Percentiles rank a stretch among this genome's conserved stretches.
Conservation (phyloP, 345 rosid genomes). For the Sapria himalayana region DNA sequence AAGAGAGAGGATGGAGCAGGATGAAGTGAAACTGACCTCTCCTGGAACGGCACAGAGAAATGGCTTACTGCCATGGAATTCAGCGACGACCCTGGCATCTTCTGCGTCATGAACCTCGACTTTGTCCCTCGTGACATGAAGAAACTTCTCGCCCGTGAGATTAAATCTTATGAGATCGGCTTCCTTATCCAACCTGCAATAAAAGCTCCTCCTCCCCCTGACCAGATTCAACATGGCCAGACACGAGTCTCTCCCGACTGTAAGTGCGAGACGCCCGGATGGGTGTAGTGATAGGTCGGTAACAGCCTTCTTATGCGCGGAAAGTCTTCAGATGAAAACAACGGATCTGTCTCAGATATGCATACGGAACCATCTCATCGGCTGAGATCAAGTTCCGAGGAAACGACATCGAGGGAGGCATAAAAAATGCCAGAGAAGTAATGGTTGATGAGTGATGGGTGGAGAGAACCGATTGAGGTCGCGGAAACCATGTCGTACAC, state of each 20-base stretch:
- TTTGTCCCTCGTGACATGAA: conserved; percentile 39
- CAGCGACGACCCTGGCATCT: conserved; percentile 55
- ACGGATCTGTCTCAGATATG: conserved; percentile 68
- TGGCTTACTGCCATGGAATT: conserved; percentile 38
- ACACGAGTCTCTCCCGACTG: conserved; percentile 65
- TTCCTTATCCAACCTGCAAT: conserved; percentile 49
- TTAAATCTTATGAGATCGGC: conserved; percentile 46
- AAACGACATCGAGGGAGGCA: conserved; percentile 47
- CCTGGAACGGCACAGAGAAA: conserved; percentile 69
- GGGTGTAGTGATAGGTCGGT: conserved; percentile 61
- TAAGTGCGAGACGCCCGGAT: conserved; percentile 64
- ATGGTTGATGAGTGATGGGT: conserved; percentile 52
- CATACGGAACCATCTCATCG: conserved; percentile 73
- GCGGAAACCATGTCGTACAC: conserved; percentile 70
- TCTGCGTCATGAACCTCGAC: conserved; percentile 64
- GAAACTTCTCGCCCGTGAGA: conserved; percentile 39
- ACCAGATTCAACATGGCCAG: conserved; percentile 75
- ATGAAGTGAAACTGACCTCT: conserved; percentile 51
- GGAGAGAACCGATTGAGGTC: conserved; percentile 65
- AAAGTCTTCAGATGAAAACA: conserved; percentile 45
- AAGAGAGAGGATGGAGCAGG: too few relatives aligned
- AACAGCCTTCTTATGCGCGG: conserved; percentile 43
- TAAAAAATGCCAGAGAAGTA: conserved; percentile 62
- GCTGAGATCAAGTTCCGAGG: conserved; percentile 82
- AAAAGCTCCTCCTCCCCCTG: conserved; percentile 71